Evolutionary conservation across 345 rosid species (phyloP).

Genomic region (Ceriops decandra): DNA sequence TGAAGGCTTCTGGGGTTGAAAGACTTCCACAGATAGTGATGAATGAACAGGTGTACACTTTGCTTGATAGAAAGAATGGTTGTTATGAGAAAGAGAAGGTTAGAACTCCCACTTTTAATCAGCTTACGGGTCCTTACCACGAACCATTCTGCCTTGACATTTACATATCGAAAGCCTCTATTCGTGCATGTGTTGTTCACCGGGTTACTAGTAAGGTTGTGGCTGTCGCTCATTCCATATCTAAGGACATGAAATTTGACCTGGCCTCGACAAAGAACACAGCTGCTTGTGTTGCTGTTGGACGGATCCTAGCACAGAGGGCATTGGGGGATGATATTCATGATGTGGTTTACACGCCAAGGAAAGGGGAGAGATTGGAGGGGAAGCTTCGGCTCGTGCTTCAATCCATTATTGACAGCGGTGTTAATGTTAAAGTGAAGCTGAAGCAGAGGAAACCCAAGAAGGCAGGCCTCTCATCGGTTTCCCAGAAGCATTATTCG

Average conservation of each 20-base stretch:
- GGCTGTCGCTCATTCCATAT: constrained; percentile 84
- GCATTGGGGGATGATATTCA: constrained; percentile 81
- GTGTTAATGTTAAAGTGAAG: constrained; percentile 75
- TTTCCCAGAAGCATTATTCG: background rate
- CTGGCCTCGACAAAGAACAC: constrained; percentile 71
- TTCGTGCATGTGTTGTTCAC: constrained; percentile 80
- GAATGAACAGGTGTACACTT: constrained; percentile 13
- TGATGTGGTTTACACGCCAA: constrained; percentile 68
- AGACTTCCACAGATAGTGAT: constrained; percentile 15
- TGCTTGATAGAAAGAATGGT: constrained; percentile 13
- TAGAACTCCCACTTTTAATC: constrained; percentile 67
- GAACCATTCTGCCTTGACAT: constrained; percentile 88
- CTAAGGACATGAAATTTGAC: constrained; percentile 83
- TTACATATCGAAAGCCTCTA: constrained; percentile 76
- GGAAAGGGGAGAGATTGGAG: constrained; percentile 75
- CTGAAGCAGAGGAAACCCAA: constrained; percentile 62
- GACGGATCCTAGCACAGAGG: constrained; percentile 66
- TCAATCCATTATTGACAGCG: constrained; percentile 62
- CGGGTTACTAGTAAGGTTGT: constrained; percentile 88
- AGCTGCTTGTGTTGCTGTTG: constrained; percentile 65
- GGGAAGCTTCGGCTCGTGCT: constrained; percentile 86
- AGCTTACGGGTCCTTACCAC: constrained; percentile 85
- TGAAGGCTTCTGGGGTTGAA: constrained; percentile 6
- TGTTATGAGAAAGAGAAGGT: constrained; percentile 37
- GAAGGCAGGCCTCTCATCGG: constrained; percentile 16